Base-by-base conservation (phyloP, 169 alveolate genomes). In the Perkinsus olseni region DNA sequence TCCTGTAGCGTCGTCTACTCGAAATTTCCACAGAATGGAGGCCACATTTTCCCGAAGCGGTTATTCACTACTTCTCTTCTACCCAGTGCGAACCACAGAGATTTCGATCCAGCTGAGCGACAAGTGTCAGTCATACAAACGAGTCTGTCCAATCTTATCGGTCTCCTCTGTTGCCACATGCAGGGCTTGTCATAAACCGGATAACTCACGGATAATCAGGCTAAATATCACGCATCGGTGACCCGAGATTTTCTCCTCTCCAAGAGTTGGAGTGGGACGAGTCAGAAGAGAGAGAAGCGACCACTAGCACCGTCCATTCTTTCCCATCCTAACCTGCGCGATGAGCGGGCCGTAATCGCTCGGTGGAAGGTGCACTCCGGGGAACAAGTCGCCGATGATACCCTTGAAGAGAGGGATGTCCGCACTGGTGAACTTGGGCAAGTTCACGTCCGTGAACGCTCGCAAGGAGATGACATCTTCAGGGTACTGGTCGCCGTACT, bases 301-400 rank as follows among this genome's bases (percentile, higher is more conserved):
- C n/a, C n/a, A n/a, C n/a, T n/a, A n/a, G n/a, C n/a, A n/a, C n/a
- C n/a, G n/a, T n/a, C n/a, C n/a, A n/a, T n/a, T n/a, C n/a, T n/a
- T n/a, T n/a, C n/a, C n/a, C n/a, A n/a, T n/a, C n/a, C n/a, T n/a
- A n/a, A 96, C 94, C 74, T 91, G 93, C 45, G 93, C 96, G 92
- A 96, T 74, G 91, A 97, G 96, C 74, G 94, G 91, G 34, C 95
- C 97, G 91, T 96, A 96, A 91, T 97, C 97, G 92, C 94, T 95
- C 40, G 94, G 94, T 0, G 97, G 97, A 31, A 97, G 97, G 39
- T 93, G 95, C 36, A 97, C 97, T 21, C 98, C 98, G 31, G 99
- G 99, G 98, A 98, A 98, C 95, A 98, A 96, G 96, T 98, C 99
- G 50, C 97, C 95, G 31, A 98, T 97, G 93, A 98, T 97, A 38